Percentiles rank a stretch among this genome's conserved stretches.
Conservation (phyloP, 148 eudicot genomes). For the Gaultheria prostrata region DNA sequence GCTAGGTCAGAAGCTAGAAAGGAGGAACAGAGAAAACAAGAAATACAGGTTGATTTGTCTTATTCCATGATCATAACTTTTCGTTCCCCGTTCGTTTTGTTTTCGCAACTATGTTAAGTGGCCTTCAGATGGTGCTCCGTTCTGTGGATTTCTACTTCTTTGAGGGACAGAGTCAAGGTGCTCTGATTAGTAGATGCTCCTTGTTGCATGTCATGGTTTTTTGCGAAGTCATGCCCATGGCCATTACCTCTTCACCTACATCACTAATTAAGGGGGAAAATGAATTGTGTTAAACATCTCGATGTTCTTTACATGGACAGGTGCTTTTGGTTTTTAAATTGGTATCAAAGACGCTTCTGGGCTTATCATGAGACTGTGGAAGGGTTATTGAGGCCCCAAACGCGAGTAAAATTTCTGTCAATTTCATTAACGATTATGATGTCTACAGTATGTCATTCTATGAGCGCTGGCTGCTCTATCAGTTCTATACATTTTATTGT, state of each 20-base stretch:
- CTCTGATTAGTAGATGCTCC: background rate
- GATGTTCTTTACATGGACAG: background rate
- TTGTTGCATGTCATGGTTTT: background rate
- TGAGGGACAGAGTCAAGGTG: background rate
- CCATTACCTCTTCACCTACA: background rate
- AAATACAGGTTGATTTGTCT: constrained; percentile 53
- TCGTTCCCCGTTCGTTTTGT: background rate
- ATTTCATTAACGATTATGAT: background rate
- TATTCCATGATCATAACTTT: background rate
- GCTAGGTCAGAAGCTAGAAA: constrained; percentile 83
- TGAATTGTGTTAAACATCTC: background rate
- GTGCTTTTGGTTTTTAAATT: background rate
- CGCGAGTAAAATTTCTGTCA: background rate
- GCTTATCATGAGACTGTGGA: background rate
- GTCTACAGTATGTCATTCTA: background rate
- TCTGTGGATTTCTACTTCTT: background rate
- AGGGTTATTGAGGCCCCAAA: background rate
- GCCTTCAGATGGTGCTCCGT: background rate
- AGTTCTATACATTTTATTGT: background rate
- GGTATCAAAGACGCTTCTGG: background rate
- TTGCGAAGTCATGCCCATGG: background rate
- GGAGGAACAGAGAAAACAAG: constrained; percentile 73
- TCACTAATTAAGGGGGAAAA: background rate
- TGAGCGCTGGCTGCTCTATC: background rate
- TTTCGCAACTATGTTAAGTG: background rate